phyloP scores from a whole-genome alignment of 2,329 filamentous ascomycete genomes.

The Hysterium pulicare region DNA sequence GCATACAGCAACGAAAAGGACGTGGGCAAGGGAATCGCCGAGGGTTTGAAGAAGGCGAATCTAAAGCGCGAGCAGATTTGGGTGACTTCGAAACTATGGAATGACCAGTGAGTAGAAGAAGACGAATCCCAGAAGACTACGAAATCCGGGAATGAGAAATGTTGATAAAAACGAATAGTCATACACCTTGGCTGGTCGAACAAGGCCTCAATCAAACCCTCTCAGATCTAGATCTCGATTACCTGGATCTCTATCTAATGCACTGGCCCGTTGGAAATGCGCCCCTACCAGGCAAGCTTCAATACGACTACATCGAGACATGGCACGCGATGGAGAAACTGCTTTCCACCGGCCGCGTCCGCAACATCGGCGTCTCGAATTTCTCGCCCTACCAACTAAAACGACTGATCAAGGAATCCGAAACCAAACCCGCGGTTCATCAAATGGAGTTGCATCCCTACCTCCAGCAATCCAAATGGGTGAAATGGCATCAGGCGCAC shows the following conservation, averaged over 20 bases:
- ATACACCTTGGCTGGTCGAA: constrained; percentile 16
- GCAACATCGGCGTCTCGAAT: constrained; percentile 76
- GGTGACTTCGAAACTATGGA: constrained; percentile 41
- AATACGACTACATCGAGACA: constrained; percentile 37
- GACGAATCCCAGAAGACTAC: no score
- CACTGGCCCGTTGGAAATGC: constrained; percentile 37
- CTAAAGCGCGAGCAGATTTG: constrained; percentile 35
- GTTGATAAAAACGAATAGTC: no score
- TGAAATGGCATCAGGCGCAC: constrained; percentile 49
- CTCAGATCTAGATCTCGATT: constrained; percentile 33
- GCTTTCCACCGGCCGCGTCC: constrained; percentile 58
- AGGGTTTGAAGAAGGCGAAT: constrained; percentile 30
- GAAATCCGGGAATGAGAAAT: no score
- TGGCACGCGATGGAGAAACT: constrained; percentile 67
- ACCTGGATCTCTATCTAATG: constrained; percentile 41
- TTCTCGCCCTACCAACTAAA: constrained; percentile 56
- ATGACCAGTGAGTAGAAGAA: constrained; percentile 12
- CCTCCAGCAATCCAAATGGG: constrained; percentile 52
- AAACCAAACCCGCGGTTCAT: constrained; percentile 65
- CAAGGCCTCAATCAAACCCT: constrained; percentile 25
- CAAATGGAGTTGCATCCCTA: constrained; percentile 82
- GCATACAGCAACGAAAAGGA: constrained; percentile 44
- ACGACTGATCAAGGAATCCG: constrained; percentile 54
- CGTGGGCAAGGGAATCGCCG: constrained; percentile 42
- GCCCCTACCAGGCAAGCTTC: neutral